Evolutionary conservation across 2,329 filamentous ascomycete species (phyloP).

Genomic region (Diaporthe capsici): DNA sequence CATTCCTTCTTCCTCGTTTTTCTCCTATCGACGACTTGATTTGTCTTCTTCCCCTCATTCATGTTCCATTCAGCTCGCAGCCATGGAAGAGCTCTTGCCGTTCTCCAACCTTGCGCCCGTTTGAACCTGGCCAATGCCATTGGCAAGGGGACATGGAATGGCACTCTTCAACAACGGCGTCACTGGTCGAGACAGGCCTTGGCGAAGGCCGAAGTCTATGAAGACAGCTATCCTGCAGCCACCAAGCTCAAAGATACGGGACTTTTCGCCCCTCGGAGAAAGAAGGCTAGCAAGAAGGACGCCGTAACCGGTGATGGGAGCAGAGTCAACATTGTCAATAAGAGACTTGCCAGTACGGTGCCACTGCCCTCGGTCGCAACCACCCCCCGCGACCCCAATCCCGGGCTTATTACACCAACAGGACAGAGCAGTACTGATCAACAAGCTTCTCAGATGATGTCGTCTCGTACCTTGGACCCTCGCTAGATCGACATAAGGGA

Average conservation of each 20-base stretch:
- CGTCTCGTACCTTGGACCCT: slow-evolving; percentile 76
- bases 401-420: not conserved
- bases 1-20: too few relatives aligned
- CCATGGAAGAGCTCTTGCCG: slow-evolving; percentile 38
- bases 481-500: slow-evolving; percentile 78
- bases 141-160: not conserved
- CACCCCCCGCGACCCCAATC: not conserved
- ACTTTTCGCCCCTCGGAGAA: not conserved
- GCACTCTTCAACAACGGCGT: not conserved
- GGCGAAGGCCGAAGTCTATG: not conserved
- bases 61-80: slow-evolving; percentile 37
- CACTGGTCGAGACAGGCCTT: not conserved
- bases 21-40: not conserved
- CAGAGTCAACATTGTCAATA: slow-evolving; percentile 67
- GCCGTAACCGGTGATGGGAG: slow-evolving; percentile 50
- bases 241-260: slow-evolving; percentile 14
- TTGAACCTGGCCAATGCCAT: not conserved
- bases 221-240: slow-evolving; percentile 6
- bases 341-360: slow-evolving; percentile 47
- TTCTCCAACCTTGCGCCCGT: slow-evolving; percentile 23
- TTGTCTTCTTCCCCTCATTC: slow-evolving; percentile 7
- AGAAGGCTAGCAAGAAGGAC: not conserved
- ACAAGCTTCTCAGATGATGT: slow-evolving; percentile 71
- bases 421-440: slow-evolving; percentile 35
- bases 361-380: not conserved